Base-by-base conservation (phyloP, 495 filamentous ascomycete species). In the Penicillium paxilli region DNA sequence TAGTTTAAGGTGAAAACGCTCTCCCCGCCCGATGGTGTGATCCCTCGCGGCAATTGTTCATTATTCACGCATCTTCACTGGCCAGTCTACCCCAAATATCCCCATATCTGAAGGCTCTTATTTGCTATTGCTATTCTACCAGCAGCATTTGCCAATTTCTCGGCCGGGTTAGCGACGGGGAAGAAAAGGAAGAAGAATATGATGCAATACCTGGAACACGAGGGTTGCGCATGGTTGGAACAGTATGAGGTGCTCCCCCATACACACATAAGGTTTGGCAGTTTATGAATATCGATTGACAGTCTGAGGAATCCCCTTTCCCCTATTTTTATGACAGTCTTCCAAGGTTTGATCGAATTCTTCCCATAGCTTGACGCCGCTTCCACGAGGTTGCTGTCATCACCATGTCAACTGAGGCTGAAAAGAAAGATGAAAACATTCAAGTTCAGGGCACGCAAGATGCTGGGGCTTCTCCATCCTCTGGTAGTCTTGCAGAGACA, bases 401-500 rank as follows among this genome's bases (percentile, higher is more conserved):
- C 20, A 24, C 21, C 45, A 60, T 60, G 58, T 54, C 58, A 16
- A 38, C 17, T 14, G 21, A 28, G n/a, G 40, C 6, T 16, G 58
- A 57, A 11, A 57, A 57, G 47, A 50, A 47, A 14, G 30, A 40
- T 1, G 35, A 38, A 11, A n/a, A 37, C 10, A 26, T 32, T 11
- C 24, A n/a, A n/a, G 11, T n/a, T 32, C 11, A 11, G 10, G 37
- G 22, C 9, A n/a, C 33, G 25, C 47, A 58, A 17, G 12, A 57
- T 42, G 35, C 16, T 10, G 47, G 12, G 2, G 26, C 30, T n/a
- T 57, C 58, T 10, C 42, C 58, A 7, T 57, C 61, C 1, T 57
- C 51, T 5, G 59, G 57, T 49, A 61, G 52, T 33, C 33, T 63
- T 11, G 57, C 56, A 17, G 64, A 66, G 19, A 55, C 51, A 11